Conservation (phyloP, 805 yeast genomes). For the Zygosaccharomyces gambellarensis region DNA sequence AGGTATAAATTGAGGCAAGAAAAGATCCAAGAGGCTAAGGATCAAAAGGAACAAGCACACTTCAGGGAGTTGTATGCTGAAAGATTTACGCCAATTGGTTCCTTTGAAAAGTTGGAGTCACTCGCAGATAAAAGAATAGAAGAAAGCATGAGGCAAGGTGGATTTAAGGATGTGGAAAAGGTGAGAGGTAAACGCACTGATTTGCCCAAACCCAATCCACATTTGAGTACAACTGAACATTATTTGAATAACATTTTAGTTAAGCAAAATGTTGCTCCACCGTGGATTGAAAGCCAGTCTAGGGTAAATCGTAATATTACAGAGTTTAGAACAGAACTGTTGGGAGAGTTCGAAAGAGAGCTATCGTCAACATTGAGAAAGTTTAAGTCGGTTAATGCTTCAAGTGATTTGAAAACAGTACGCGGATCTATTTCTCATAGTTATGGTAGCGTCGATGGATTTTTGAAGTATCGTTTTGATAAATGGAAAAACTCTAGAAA, state of each 20-base stretch:
- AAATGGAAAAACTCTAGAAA: constrained; percentile 39
- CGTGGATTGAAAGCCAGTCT: constrained; percentile 82
- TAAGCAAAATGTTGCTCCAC: constrained; percentile 76
- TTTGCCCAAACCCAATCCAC: constrained; percentile 45
- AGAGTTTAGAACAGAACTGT: constrained; percentile 44
- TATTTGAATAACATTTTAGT: constrained; percentile 72
- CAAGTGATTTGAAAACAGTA: constrained; percentile 11
- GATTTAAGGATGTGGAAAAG: constrained; percentile 51
- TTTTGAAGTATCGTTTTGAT: constrained; percentile 16
- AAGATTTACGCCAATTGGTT: constrained; percentile 43
- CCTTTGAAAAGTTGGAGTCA: constrained; percentile 46
- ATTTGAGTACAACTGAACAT: constrained; percentile 64
- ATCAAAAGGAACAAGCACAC: constrained; percentile 41
- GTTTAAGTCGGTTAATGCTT: not conserved
- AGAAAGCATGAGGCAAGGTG: constrained; percentile 68
- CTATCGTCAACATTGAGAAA: constrained; percentile 11
- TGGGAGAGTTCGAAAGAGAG: constrained; percentile 37
- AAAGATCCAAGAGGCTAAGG: constrained; percentile 19
- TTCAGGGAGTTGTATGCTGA: constrained; percentile 62
- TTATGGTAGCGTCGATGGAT: constrained; percentile 15
- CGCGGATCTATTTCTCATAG: constrained; percentile 10
- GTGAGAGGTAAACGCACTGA: constrained; percentile 57
- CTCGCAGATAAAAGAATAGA: constrained; percentile 73
- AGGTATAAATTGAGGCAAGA: constrained; percentile 49
- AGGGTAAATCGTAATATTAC: constrained; percentile 46